phyloP scores from a whole-genome alignment of 345 rosid species.

The Combretum micranthum region DNA sequence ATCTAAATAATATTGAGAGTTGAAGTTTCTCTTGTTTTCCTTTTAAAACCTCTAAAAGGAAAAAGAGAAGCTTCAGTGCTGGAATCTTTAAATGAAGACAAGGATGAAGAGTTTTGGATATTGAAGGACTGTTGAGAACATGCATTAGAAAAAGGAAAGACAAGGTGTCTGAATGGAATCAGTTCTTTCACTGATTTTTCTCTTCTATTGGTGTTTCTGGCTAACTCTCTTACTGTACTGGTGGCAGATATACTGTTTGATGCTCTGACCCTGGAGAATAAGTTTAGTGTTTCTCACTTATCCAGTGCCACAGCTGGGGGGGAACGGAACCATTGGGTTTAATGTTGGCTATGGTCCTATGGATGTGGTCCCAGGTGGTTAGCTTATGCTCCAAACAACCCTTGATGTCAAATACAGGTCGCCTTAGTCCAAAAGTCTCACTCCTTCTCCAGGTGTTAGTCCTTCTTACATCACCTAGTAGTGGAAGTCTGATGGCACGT shows the following conservation, averaged over 20 bases:
- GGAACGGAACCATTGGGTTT: constrained; percentile 64
- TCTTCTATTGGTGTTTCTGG: background rate
- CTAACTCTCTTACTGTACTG: background rate
- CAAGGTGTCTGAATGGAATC: no score
- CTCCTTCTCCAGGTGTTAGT: constrained; percentile 86
- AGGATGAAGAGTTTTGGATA: no score
- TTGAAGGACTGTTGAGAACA: no score
- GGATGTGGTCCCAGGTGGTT: constrained; percentile 98
- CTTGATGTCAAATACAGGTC: constrained; percentile 70
- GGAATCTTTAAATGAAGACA: no score
- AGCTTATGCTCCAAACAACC: constrained; percentile 88
- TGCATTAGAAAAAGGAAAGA: no score
- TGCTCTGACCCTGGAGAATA: constrained; percentile 87
- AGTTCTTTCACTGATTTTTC: constrained; percentile 3
- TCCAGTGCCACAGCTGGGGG: constrained; percentile 85
- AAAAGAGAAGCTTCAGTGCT: no score
- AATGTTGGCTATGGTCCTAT: constrained; percentile 94
- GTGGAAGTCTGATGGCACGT: constrained; percentile 77
- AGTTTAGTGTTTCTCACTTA: constrained; percentile 86
- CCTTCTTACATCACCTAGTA: constrained; percentile 94
- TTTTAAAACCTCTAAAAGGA: no score
- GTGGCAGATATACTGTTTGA: constrained; percentile 95
- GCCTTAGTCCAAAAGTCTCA: constrained; percentile 88
- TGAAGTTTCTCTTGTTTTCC: no score
- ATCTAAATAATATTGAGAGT: no score